phyloP scores from a whole-genome alignment of 2,329 filamentous ascomycete species.

The Trichoderma koningii region DNA sequence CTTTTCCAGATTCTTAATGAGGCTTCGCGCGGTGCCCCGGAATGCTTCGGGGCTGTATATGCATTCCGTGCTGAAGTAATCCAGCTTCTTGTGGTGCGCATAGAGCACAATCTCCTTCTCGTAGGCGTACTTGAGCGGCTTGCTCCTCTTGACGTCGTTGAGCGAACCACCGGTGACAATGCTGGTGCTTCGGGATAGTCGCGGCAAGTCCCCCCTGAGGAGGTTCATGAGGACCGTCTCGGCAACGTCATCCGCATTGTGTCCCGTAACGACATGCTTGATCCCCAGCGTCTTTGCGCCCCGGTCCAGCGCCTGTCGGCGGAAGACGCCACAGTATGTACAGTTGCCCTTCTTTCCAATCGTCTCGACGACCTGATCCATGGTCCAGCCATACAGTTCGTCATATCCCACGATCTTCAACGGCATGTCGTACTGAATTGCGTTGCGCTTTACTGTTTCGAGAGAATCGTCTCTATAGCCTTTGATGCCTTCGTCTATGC shows the following conservation, averaged over 20 bases:
- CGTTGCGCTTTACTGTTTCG: conserved; percentile 95
- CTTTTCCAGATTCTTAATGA: conserved; percentile 94
- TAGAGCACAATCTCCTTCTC: conserved; percentile 99
- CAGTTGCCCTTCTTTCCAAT: conserved; percentile 98
- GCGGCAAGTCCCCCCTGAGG: conserved; percentile 82
- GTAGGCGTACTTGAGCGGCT: conserved; percentile 96
- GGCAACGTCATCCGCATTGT: conserved; percentile 96
- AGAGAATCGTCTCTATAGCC: conserved; percentile 95
- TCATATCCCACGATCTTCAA: conserved; percentile 91
- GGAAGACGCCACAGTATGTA: conserved; percentile 97
- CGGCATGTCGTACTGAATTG: conserved; percentile 85
- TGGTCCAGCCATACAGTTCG: conserved; percentile 96
- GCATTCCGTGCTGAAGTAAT: conserved; percentile 98
- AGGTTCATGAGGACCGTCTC: conserved; percentile 99
- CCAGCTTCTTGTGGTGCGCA: conserved; percentile 92
- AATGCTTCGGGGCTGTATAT: conserved; percentile 98
- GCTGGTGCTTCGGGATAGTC: conserved; percentile 83
- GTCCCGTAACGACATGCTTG: conserved; percentile 91
- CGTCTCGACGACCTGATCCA: conserved; percentile 96
- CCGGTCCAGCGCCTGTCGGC: conserved; percentile 88
- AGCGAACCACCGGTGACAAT: conserved; percentile 78
- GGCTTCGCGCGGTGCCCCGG: conserved; percentile 80
- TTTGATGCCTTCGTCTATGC: conserved; percentile 95
- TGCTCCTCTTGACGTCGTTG: conserved; percentile 92
- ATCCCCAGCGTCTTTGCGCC: conserved; percentile 87